Evolutionary conservation across 1,139 yeast genomes (phyloP).

Genomic region (Scheffersomyces illinoinensis): DNA sequence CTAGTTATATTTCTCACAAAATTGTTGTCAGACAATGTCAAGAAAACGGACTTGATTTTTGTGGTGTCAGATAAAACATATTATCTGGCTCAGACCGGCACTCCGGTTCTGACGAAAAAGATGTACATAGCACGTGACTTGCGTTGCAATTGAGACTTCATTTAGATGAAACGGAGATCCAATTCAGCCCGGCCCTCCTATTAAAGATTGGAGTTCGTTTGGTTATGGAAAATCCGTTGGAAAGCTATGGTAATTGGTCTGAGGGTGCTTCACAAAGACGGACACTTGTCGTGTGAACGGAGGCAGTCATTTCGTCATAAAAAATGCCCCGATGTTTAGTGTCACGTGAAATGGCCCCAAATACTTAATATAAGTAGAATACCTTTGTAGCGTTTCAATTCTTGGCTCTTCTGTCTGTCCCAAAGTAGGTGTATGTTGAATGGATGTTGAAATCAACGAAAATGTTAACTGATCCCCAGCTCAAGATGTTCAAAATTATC

Average conservation of each 20-base stretch:
- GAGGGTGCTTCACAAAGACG: too few species aligned
- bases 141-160: not conserved
- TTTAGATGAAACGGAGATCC: not conserved
- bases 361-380: not conserved
- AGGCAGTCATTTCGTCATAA: too few species aligned
- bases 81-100: not conserved
- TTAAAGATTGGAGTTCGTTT: not conserved
- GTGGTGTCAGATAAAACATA: not conserved
- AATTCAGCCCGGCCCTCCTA: too few species aligned
- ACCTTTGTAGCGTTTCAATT: not conserved
- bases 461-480: too few species aligned
- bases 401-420: not conserved
- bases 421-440: not conserved
- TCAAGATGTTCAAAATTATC: too few species aligned
- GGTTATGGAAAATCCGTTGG: too few species aligned
- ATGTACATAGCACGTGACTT: not conserved
- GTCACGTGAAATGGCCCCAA: not conserved
- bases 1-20: not conserved
- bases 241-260: too few species aligned
- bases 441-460: too few species aligned
- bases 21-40: not conserved
- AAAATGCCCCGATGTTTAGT: too few species aligned
- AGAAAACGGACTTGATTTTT: not conserved
- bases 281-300: too few species aligned
- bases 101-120: not conserved